Percentiles rank a stretch among this genome's conserved stretches.
phyloP scores from a whole-genome alignment of 2,329 filamentous ascomycete genomes.

The Sporothrix curviconia region DNA sequence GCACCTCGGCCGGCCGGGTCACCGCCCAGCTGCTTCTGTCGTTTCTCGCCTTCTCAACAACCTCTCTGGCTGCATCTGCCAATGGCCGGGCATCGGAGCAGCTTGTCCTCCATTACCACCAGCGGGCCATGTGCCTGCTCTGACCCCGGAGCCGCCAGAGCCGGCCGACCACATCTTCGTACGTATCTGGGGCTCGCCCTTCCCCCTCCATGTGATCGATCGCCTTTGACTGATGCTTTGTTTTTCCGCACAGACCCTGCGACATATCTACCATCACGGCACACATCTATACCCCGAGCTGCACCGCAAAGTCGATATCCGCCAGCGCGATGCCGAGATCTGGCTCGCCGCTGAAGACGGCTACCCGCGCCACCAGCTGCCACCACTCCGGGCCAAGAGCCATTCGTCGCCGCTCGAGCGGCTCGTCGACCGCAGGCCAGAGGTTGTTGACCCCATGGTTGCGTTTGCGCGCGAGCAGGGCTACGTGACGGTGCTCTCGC shows the following conservation, averaged over 20 bases:
- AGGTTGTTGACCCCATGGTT: slow-evolving; percentile 72
- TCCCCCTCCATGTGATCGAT: background rate
- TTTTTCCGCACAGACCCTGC: slow-evolving; percentile 53
- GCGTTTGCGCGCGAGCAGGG: slow-evolving; percentile 64
- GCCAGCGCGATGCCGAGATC: slow-evolving; percentile 50
- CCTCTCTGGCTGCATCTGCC: slow-evolving; percentile 28
- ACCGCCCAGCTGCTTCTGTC: slow-evolving; percentile 59
- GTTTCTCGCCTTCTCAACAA: slow-evolving; percentile 54
- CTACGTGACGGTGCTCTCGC: slow-evolving; percentile 58
- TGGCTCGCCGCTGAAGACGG: slow-evolving; percentile 57
- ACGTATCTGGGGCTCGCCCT: slow-evolving; percentile 23
- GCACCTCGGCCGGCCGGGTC: slow-evolving; percentile 55
- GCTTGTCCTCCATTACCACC: slow-evolving; percentile 35
- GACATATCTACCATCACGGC: slow-evolving; percentile 90
- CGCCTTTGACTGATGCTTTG: slow-evolving; percentile 6
- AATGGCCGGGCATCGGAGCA: slow-evolving; percentile 31
- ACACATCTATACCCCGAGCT: slow-evolving; percentile 70
- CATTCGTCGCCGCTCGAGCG: slow-evolving; percentile 66
- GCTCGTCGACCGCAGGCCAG: slow-evolving; percentile 68
- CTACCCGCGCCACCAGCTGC: slow-evolving; percentile 43
- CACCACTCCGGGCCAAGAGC: slow-evolving; percentile 56
- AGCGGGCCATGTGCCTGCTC: slow-evolving; percentile 35
- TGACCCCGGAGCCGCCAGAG: slow-evolving; percentile 37
- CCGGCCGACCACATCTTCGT: slow-evolving; percentile 53
- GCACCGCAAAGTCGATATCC: slow-evolving; percentile 69